Evolutionary conservation across 441 rosid species (phyloP), one percentile per base, ranked within the genome.

Genomic region (Omphalea diandra): DNA sequence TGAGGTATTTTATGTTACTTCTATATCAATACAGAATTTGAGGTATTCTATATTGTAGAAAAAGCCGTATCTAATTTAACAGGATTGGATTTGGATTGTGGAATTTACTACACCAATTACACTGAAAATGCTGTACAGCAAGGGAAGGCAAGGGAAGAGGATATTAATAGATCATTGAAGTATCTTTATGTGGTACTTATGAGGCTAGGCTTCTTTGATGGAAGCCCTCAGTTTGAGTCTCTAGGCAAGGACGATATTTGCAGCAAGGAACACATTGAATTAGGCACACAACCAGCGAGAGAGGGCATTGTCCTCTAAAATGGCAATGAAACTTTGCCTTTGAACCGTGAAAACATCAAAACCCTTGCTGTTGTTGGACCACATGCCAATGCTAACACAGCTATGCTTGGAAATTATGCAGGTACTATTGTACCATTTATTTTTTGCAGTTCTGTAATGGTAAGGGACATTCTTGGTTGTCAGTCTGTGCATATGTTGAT

Each of bases 121-220:
- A 74, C 82, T 3, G 62, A 72, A 24, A 67, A 53, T 20, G 75
- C 93, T n/a, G 86, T 82, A 56, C 54, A 18, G 20, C 82, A 38
- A 43, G 90, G 89, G 17, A 57, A 86, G 29, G 46, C 87, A 46
- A 79, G 56, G 11, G 92, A 85, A 64, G 77, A 81, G 5, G 83
- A 86, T 9, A 65, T 90, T 0, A 78, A 87, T 65, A 74, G 61
- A 32, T 89, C 97, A 33, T 64, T 89, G 32, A n/a, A 27, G 7
- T 85, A 87, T 69, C 87, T 89, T 0, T 69, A 87, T 40, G 73
- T 85, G 3, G 92, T 90, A 55, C 94, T 89, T 67, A 87, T 90
- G 96, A 85, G 97, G 75, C 81, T 90, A 0, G 97, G 97, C 0
- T 87, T 85, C 88, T 89, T 85, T 49, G 97, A 93, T 18, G 98